A percentile compares a stretch with the other conserved stretches of the same genome.
Evolutionary conservation across 2,329 filamentous ascomycete genomes (phyloP).

Genomic region (Fusarium cyanostomum): DNA sequence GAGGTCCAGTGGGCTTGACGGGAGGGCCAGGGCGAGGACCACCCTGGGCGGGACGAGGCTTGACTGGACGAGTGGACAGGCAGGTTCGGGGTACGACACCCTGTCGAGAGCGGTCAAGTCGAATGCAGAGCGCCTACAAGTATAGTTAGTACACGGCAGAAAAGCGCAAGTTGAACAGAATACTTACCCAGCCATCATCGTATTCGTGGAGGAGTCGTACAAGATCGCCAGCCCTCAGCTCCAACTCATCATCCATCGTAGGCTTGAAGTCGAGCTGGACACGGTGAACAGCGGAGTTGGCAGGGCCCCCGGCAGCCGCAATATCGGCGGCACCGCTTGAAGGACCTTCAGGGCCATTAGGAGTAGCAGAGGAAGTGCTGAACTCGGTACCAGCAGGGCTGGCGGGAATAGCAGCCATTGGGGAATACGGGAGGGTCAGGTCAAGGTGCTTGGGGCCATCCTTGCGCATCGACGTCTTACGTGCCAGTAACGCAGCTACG

Average conservation of each 20-base stretch:
- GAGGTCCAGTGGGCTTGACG: slow-evolving; percentile 52
- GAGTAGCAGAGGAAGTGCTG: slow-evolving; percentile 64
- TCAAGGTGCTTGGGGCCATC: slow-evolving; percentile 62
- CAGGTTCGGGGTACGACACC: slow-evolving; percentile 95
- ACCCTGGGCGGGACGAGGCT: slow-evolving; percentile 72
- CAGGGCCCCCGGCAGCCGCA: slow-evolving; percentile 68
- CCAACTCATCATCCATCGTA: slow-evolving; percentile 91
- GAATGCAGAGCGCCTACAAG: slow-evolving; percentile 83
- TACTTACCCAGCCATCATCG: slow-evolving; percentile 95
- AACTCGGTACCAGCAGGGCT: slow-evolving; percentile 73
- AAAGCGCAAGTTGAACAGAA: neutral
- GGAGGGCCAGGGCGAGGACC: slow-evolving; percentile 63
- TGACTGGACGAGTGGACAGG: slow-evolving; percentile 89
- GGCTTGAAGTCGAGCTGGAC: slow-evolving; percentile 95
- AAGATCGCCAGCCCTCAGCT: slow-evolving; percentile 80
- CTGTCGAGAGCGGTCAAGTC: slow-evolving; percentile 88
- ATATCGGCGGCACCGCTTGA: slow-evolving; percentile 67
- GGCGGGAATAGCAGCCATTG: slow-evolving; percentile 54
- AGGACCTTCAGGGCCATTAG: slow-evolving; percentile 53
- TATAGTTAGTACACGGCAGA: slow-evolving; percentile 45
- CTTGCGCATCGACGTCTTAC: slow-evolving; percentile 67
- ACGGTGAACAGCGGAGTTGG: slow-evolving; percentile 78
- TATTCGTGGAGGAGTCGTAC: slow-evolving; percentile 94
- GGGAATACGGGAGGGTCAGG: slow-evolving; percentile 58
- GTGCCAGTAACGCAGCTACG: slow-evolving; percentile 53